phyloP scores from a whole-genome alignment of 1,284 basidiomycete genomes.

The Cutaneotrichosporon cavernicola region DNA sequence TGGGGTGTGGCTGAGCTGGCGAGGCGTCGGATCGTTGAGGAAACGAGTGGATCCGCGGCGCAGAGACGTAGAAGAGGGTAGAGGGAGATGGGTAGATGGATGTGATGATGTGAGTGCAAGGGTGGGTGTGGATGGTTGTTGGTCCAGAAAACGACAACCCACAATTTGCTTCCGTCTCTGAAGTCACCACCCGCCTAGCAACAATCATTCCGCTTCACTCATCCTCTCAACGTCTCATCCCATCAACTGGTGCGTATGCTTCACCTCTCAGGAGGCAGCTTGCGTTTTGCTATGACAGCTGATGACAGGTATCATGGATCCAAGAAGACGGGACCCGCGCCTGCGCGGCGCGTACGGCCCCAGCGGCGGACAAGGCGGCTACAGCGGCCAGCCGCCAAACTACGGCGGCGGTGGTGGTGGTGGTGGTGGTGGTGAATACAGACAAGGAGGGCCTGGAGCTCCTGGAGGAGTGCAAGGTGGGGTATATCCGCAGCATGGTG shows the following conservation, averaged over 20 bases:
- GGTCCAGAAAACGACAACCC: constrained; percentile 5
- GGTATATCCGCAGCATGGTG: constrained; percentile 10
- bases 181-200: background rate
- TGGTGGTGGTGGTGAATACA: constrained; percentile 12
- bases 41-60: background rate
- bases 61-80: background rate
- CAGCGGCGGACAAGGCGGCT: constrained; percentile 6
- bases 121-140: background rate
- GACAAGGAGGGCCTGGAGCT: constrained; percentile 3
- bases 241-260: background rate
- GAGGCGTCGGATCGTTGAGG: background rate
- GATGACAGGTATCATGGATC: constrained; percentile 13
- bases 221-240: background rate
- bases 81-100: background rate
- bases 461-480: background rate
- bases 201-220: constrained; percentile 1
- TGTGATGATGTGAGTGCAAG: background rate
- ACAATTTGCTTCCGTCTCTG: constrained; percentile 14
- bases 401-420: background rate
- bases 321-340: constrained; percentile 23
- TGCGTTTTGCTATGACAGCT: background rate
- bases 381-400: background rate
- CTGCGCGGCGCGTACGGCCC: constrained; percentile 15
- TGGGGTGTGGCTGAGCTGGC: background rate
- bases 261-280: background rate